Evolutionary conservation across 2,329 filamentous ascomycete species (phyloP).

Genomic region (Trichophyton mentagrophytes): DNA sequence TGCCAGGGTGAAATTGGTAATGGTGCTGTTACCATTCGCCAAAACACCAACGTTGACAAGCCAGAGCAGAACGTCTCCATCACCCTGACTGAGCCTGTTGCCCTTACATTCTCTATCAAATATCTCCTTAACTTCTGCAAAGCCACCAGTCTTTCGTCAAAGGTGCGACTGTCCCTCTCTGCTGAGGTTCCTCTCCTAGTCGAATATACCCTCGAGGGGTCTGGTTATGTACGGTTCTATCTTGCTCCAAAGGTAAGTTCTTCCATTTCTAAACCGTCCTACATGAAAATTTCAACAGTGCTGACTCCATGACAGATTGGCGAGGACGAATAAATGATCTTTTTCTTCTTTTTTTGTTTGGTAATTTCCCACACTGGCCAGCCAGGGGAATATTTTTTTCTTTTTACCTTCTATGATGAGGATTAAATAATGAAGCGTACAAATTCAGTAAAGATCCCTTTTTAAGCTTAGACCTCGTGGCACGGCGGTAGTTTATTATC

Average conservation of each 20-base stretch:
- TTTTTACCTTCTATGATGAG: not conserved
- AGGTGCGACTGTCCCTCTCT: conserved; percentile 85
- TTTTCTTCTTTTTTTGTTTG: not conserved
- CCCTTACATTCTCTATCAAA: conserved; percentile 95
- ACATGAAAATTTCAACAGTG: not conserved
- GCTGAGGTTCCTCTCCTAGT: conserved; percentile 93
- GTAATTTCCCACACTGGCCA: not conserved
- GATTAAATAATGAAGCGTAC: not conserved
- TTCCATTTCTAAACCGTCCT: conserved; percentile 8
- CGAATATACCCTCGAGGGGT: conserved; percentile 70
- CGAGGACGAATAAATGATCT: conserved; percentile 35
- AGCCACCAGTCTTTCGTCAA: conserved; percentile 66
- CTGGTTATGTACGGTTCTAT: conserved; percentile 91
- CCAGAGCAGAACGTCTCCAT: conserved; percentile 75
- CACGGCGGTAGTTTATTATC: not conserved
- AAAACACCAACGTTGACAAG: conserved; percentile 81
- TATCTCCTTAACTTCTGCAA: conserved; percentile 99
- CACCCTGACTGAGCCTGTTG: conserved; percentile 79
- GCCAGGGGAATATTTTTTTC: not conserved
- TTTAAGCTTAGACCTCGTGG: not conserved
- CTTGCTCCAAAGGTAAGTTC: conserved; percentile 80
- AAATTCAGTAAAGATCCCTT: not conserved
- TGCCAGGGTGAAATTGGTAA: conserved; percentile 93
- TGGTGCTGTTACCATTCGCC: conserved; percentile 81
- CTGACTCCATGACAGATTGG: conserved; percentile 48